A percentile compares a stretch with the other conserved stretches of the same genome.
phyloP scores from a whole-genome alignment of 192 early-diverging fungal species.

The Coemansia sp. region DNA sequence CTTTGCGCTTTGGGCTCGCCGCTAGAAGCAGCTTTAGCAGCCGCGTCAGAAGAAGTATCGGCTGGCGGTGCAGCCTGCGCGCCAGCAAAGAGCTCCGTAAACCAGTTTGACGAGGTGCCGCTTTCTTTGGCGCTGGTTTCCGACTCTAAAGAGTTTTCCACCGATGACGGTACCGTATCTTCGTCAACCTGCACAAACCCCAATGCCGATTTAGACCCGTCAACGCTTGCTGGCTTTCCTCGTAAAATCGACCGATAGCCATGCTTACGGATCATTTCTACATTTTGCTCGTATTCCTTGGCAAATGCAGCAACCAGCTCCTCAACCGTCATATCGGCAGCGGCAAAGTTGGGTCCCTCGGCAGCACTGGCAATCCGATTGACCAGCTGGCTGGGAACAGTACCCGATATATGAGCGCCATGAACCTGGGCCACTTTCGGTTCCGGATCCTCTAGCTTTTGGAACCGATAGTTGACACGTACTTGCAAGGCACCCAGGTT shows the following conservation, averaged over 20 bases:
- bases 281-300: slow-evolving; percentile 39
- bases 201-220: slow-evolving; percentile 9
- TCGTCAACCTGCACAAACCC: slow-evolving; percentile 46
- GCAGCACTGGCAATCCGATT: slow-evolving; percentile 13
- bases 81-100: slow-evolving; percentile 31
- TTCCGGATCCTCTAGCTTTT: slow-evolving; percentile 54
- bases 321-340: slow-evolving; percentile 32
- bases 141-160: background rate
- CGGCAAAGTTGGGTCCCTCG: slow-evolving; percentile 12
- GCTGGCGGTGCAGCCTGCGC: slow-evolving; percentile 3
- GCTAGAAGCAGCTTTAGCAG: background rate
- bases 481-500: slow-evolving; percentile 70
- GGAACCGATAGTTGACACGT: slow-evolving; percentile 66
- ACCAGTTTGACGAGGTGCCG: slow-evolving; percentile 16
- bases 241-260: slow-evolving; percentile 26
- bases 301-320: slow-evolving; percentile 49
- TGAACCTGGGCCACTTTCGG: slow-evolving; percentile 32
- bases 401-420: slow-evolving; percentile 40
- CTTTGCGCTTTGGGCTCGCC: slow-evolving; percentile 2
- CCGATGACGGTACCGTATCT: slow-evolving; percentile 15
- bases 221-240: background rate
- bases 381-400: slow-evolving; percentile 32
- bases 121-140: slow-evolving; percentile 6
- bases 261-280: slow-evolving; percentile 30
- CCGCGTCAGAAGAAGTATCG: background rate